phyloP scores from a whole-genome alignment of 2,329 filamentous ascomycete genomes.

The Colletotrichum sp. region DNA sequence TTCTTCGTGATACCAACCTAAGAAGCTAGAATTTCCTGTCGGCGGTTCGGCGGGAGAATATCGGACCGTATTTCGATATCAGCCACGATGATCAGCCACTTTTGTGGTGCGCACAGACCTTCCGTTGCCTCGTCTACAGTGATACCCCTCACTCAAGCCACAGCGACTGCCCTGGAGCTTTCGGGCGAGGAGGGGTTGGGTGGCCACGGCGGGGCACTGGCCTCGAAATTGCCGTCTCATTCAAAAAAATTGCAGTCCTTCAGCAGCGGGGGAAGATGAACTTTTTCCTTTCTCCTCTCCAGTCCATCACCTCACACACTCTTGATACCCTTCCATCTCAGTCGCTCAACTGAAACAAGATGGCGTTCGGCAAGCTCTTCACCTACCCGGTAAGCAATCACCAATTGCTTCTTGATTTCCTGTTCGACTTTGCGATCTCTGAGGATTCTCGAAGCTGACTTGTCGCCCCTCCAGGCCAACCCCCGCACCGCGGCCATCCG shows the following conservation, averaged over 20 bases:
- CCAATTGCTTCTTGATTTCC: not conserved
- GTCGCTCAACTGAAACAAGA: constrained; percentile 56
- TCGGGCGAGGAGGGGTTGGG: not conserved
- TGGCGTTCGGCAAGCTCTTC: constrained; percentile 99
- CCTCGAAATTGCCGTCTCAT: constrained; percentile 19
- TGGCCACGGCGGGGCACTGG: constrained; percentile 10
- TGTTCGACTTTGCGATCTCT: not conserved
- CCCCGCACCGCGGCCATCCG: constrained; percentile 86
- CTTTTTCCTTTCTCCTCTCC: constrained; percentile 29
- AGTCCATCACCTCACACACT: constrained; percentile 27
- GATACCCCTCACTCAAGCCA: not conserved
- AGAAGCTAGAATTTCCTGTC: constrained; percentile 17
- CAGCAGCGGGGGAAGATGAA: constrained; percentile 1
- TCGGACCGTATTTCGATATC: not conserved
- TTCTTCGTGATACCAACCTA: not conserved
- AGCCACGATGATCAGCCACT: not conserved
- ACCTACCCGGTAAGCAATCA: constrained; percentile 70
- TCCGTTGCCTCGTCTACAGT: not conserved
- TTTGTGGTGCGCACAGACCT: not conserved
- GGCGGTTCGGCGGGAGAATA: not conserved
- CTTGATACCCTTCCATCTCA: constrained; percentile 27
- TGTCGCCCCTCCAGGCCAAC: constrained; percentile 69
- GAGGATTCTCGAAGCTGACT: constrained; percentile 34
- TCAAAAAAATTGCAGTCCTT: constrained; percentile 21
- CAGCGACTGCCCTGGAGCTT: constrained; percentile 7